These are phyloP conservation scores for Fusarium pseudonygamai DNA, from an alignment of 2,329 filamentous ascomycete genomes.

Conservation along the genomic window DNA sequence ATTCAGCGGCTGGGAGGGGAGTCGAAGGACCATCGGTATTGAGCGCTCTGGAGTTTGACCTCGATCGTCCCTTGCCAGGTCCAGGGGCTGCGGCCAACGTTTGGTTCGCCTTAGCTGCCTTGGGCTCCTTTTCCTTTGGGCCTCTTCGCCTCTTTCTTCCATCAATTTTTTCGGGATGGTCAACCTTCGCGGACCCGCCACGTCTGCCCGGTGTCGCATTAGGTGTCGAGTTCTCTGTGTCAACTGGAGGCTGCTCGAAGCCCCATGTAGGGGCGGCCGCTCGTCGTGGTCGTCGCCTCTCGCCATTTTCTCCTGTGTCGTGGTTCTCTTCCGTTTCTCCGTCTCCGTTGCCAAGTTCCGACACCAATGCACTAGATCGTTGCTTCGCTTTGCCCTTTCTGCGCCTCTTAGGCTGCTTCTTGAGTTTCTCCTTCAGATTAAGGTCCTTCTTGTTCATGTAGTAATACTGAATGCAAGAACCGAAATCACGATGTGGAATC, in stretches of 20 bases:
- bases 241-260: conserved; percentile 66
- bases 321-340: conserved; percentile 65
- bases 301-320: conserved; percentile 67
- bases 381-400: conserved; percentile 68
- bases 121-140: conserved; percentile 54
- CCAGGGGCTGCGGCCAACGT: conserved; percentile 59
- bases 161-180: conserved; percentile 58
- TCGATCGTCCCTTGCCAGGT: conserved; percentile 59
- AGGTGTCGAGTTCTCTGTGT: conserved; percentile 68
- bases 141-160: conserved; percentile 52
- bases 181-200: conserved; percentile 55
- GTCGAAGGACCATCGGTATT: conserved; percentile 55
- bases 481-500: conserved; percentile 75
- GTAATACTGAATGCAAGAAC: conserved; percentile 86
- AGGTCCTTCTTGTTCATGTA: conserved; percentile 81
- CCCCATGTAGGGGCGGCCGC: conserved; percentile 78
- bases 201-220: conserved; percentile 67
- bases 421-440: conserved; percentile 80
- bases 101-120: conserved; percentile 53
- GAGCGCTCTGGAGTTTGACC: conserved; percentile 63
- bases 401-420: conserved; percentile 68
- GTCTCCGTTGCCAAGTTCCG: conserved; percentile 70
- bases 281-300: conserved; percentile 68
- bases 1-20: conserved; percentile 51
- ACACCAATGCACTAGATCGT: conserved; percentile 71